Conservation (phyloP, 1,284 basidiomycete species). For the Boletus sp. region DNA sequence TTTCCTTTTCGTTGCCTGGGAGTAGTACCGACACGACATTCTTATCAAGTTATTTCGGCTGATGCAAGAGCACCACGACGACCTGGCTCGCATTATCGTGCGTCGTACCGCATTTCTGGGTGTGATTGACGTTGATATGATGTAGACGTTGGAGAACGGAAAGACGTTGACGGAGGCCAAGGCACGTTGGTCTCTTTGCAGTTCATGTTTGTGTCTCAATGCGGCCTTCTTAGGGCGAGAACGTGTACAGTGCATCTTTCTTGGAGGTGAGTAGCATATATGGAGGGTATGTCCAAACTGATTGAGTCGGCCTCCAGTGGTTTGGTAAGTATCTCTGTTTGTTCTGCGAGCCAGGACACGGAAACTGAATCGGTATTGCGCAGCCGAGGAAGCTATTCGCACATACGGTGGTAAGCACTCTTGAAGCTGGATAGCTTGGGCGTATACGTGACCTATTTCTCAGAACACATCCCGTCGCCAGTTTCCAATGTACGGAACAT, state of each 20-base stretch:
- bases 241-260: constrained; percentile 78
- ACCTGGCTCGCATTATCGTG: constrained; percentile 78
- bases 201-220: neutral
- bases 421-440: neutral
- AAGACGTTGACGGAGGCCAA: constrained; percentile 82
- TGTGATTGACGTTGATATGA: constrained; percentile 15
- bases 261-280: constrained; percentile 54
- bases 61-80: constrained; percentile 78
- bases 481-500: constrained; percentile 75
- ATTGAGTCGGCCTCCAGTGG: constrained; percentile 48
- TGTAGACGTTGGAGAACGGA: constrained; percentile 86
- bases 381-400: constrained; percentile 85
- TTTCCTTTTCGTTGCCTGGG: neutral
- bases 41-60: constrained; percentile 69
- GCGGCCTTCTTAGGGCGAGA: constrained; percentile 58
- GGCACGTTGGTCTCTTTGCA: constrained; percentile 35
- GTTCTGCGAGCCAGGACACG: neutral
- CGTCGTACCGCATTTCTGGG: constrained; percentile 28
- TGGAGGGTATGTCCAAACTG: neutral
- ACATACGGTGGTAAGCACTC: constrained; percentile 65
- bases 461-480: constrained; percentile 81
- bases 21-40: constrained; percentile 73
- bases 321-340: constrained; percentile 50
- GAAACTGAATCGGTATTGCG: constrained; percentile 1
- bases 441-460: constrained; percentile 3